Percentiles rank a stretch among this genome's conserved stretches.
phyloP scores from a whole-genome alignment of 148 eudicot genomes.

The Beta vulgaris region DNA sequence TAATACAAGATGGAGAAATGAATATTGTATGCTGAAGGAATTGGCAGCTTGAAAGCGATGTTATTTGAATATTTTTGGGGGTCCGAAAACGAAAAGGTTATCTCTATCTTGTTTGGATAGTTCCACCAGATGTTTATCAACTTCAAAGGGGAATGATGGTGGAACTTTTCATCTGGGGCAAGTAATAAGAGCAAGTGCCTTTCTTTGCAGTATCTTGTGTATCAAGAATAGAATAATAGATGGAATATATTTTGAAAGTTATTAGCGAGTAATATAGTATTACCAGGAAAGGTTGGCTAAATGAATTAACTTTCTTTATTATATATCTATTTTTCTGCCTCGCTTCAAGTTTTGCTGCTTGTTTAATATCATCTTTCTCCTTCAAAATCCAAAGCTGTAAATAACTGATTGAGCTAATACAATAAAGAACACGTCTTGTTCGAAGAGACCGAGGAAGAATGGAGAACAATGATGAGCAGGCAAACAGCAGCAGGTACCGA shows the following conservation, averaged over 20 bases:
- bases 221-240: conserved; percentile 19
- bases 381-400: conserved; percentile 11
- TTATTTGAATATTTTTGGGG: background rate
- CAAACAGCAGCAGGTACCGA: conserved; percentile 16
- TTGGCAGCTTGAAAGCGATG: background rate
- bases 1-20: no score
- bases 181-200: conserved; percentile 13
- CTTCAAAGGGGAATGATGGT: background rate
- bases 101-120: background rate
- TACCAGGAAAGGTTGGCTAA: conserved; percentile 18
- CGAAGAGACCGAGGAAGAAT: background rate
- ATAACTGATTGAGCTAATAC: background rate
- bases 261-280: conserved; percentile 31
- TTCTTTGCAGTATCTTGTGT: conserved; percentile 13
- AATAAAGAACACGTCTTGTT: background rate
- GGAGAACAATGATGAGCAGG: conserved; percentile 25
- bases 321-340: background rate
- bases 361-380: conserved; percentile 7
- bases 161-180: conserved; percentile 27
- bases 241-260: conserved; percentile 1
- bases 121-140: background rate
- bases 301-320: conserved; percentile 16
- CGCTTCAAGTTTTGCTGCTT: background rate
- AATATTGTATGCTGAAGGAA: background rate
- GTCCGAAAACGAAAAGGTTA: background rate